Conservation (phyloP, 192 early-diverging fungal genomes). For the Glomus cerebriforme region DNA sequence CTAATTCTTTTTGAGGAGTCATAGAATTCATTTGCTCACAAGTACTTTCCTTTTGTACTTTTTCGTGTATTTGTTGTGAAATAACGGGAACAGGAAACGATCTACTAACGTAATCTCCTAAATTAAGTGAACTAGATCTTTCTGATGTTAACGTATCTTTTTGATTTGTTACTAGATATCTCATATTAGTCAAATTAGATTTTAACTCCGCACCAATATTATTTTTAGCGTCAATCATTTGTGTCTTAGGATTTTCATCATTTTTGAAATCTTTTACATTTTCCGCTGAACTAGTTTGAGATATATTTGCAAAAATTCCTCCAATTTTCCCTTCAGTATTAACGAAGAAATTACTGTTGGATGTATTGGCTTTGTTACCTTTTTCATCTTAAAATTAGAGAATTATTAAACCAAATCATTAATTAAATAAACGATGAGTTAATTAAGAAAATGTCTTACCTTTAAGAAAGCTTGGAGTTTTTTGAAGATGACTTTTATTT, state of each 20-base stretch:
- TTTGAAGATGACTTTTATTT: background rate
- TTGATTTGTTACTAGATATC: background rate
- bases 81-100: background rate
- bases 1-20: background rate
- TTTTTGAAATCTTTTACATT: background rate
- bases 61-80: background rate
- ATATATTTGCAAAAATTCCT: background rate
- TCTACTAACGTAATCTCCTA: background rate
- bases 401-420: background rate
- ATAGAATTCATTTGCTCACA: background rate
- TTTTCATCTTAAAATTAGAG: background rate
- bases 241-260: too few relatives aligned
- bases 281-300: background rate
- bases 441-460: background rate
- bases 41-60: background rate
- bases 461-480: background rate
- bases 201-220: background rate
- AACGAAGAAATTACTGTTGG: background rate
- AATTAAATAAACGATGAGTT: background rate
- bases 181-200: background rate
- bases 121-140: background rate
- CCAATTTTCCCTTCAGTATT: background rate
- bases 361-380: background rate
- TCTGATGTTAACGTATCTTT: background rate
- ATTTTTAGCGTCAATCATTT: background rate